Base-by-base conservation (phyloP, 1,284 basidiomycete species). In the Agaricales sp. region DNA sequence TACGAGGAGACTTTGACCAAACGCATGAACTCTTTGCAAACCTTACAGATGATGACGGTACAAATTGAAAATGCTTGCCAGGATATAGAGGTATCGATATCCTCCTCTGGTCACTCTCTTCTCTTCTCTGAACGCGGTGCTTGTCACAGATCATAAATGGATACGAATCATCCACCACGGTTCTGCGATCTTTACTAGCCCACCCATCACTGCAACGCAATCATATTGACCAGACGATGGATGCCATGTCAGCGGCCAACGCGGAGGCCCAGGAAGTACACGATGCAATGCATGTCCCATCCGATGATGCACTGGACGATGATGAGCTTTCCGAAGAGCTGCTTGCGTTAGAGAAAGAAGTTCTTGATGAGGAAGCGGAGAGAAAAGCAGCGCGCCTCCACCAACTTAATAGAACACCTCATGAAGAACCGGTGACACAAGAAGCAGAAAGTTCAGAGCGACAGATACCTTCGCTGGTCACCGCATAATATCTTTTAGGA, bases 41-140 rank as follows among this genome's bases (percentile, higher is more conserved):
- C 82, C 38, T 67, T 98, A 11, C 79, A 86, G 51, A 67, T 74
- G 1, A 90, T 93, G 0, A 65, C 96, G 16, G 67, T 90, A 47
- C 79, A 81, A 46, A 87, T 98, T 2, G 92, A 98, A 65, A 78
- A 83, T 14, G 90, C 94, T 18, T 87, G 87, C 43, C 84, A 84
- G 3, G 89, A 98, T 63, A 75, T 93, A 4, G 86, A 93, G 71
- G 91, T 92, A 61, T 50, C 41, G 37, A 21, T 37, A 41, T 4
- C n/a, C 45, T 49, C 22, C 8, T 41, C 41, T 6, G 18, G 8
- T 24, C 46, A 48, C 43, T 3, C 23, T 21, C 18, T 12, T 20
- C 39, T n/a, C 16, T 25, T 23, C 23, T 41, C 3, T 3, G 2
- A 19, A 45, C 41, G 4, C 23, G 23, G 19, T 54, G 52, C 26